Evolutionary conservation across 805 yeast genomes (phyloP), one percentile per base, ranked within the genome.

Genomic region (Lipomyces oligophaga): DNA sequence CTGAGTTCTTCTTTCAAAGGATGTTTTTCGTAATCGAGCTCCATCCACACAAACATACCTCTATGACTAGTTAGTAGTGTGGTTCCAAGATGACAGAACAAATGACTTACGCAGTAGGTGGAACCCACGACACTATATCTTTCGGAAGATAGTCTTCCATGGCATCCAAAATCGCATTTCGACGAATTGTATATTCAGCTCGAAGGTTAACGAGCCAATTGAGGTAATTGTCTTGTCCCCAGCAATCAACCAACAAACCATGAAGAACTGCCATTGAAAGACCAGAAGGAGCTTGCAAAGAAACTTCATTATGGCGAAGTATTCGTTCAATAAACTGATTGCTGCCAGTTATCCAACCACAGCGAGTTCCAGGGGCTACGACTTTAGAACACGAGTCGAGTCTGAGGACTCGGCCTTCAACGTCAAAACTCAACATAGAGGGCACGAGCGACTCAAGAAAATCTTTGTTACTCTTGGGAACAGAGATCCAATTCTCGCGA

Each of bases 311-410:
- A 45, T 82, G 70, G 57, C 93, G 75, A 42, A 80, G 65, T 58
- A 71, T 74, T 57, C 90, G 75, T 66, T 83, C 87, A 56, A 85
- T 62, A 41, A 88, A 64, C 15, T 60, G 56, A 35, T 71, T 69
- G 64, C 84, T 88, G 50, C 83, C 95, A 21, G 85, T 81, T 51
- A 88, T 73, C 96, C 96, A 88, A 43, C 96, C 96, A 49, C 85
- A 63, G 70, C 97, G 81, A 25, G 80, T 61, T 58, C 96, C 96
- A 15, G 97, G 97, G 2, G 96, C 96, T 45, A 89, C 69, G 21
- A 88, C 88, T 71, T 88, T 88, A 43, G 96, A 87, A 68, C 85
- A 82, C 1, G 96, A 84, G 66, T 88, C 97, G 62, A 89, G 74
- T 63, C 97, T 79, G 45, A 88, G 63, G 31, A 88, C 96, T 65